Conservation (phyloP, 345 rosid species). For the Brassica nigra region DNA sequence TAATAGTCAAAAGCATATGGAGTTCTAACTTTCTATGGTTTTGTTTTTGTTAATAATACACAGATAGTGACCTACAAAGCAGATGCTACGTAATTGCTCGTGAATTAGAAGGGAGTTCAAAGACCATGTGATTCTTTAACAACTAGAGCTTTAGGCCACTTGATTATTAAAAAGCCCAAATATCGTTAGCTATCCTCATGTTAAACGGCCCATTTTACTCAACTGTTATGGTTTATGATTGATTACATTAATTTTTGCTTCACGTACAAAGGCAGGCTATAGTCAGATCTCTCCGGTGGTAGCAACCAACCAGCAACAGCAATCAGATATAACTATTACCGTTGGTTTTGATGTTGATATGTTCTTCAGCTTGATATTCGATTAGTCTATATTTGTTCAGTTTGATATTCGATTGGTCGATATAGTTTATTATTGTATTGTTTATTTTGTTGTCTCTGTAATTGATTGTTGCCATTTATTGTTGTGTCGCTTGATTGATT, state of each 20-base stretch:
- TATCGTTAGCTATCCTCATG: background rate
- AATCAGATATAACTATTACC: background rate
- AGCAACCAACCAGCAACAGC: background rate
- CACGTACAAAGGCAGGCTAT: background rate
- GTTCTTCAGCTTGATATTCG: background rate
- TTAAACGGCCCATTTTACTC: slow-evolving; percentile 6
- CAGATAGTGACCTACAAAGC: background rate
- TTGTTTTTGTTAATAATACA: background rate
- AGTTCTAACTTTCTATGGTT: background rate
- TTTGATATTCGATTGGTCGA: background rate
- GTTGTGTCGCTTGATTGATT: background rate
- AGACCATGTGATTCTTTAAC: background rate
- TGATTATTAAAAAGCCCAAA: background rate
- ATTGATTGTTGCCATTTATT: background rate
- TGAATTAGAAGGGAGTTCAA: background rate
- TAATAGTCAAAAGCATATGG: slow-evolving; percentile 25
- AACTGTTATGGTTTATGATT: background rate
- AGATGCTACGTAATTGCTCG: background rate
- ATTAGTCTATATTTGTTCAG: background rate
- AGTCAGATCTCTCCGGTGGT: background rate
- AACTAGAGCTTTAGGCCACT: background rate
- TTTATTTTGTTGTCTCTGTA: background rate
- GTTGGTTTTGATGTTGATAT: background rate
- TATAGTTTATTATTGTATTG: background rate
- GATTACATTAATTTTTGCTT: background rate